Evolutionary conservation across 2,329 filamentous ascomycete species (phyloP), one percentile per base, ranked within the genome.

Genomic region (Beauveria asiatica): DNA sequence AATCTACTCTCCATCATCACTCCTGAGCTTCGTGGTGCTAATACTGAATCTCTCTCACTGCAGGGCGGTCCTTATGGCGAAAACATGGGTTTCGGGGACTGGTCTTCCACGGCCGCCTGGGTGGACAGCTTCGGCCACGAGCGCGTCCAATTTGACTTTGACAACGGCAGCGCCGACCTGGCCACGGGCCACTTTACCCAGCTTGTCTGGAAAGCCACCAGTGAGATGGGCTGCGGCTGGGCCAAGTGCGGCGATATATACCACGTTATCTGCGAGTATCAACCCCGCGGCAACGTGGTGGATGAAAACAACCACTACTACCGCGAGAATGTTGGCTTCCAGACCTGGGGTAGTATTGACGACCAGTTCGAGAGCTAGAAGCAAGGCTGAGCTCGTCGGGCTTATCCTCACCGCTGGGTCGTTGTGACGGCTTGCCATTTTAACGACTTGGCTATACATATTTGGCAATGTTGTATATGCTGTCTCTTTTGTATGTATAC

Each of bases 141-240:
- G 59, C 60, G 63, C 21, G 19, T 37, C 17, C 9, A 45, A 1
- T 66, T 64, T 52, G 50, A 63, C 53, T 65, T 42, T n/a, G 33
- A 57, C 17, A 42, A 61, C 27, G 60, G 63, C 8, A 50, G 25
- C 6, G 52, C 61, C 33, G 45, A n/a, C 7, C 4, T 2, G 2
- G 39, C 21, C 11, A 64, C 62, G 13, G 65, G 64, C 27, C 70
- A 72, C 61, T 71, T 70, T 62, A 66, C 67, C n/a, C 69, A 71
- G 65, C 48, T 72, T 53, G 68, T 72, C 58, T 72, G 70, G 70
- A 67, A 66, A 61, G 61, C 46, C 53, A 67, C 67, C 25, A 65
- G 58, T 45, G 61, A 55, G 11, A 62, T 71, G 42, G 70, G 70
- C 19, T 72, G 70, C 55, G 63, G 13, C 13, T 60, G 61, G 53